phyloP scores from a whole-genome alignment of 192 early-diverging fungal species.

The Coemansia sp. region DNA sequence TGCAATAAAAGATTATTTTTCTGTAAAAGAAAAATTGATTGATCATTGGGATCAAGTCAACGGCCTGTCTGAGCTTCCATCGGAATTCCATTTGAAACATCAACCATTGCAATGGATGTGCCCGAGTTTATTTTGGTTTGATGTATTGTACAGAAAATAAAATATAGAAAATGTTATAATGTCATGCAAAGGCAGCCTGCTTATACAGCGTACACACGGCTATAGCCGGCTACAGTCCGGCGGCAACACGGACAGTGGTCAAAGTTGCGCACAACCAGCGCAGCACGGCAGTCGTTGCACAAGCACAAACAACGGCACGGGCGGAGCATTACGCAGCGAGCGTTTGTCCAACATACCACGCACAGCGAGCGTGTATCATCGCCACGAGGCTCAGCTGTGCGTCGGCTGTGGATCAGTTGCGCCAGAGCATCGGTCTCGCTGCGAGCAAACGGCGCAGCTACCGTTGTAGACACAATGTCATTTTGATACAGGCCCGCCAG shows the following conservation, averaged over 20 bases:
- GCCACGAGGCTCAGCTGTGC: slow-evolving; percentile 7
- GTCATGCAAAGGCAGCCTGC: background rate
- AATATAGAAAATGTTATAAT: too few relatives aligned
- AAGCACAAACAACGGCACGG: slow-evolving; percentile 52
- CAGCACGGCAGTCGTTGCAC: slow-evolving; percentile 48
- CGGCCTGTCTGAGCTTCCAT: too few relatives aligned
- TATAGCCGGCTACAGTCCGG: slow-evolving; percentile 38
- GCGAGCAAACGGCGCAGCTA: slow-evolving; percentile 26
- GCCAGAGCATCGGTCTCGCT: slow-evolving; percentile 33
- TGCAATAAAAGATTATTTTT: background rate
- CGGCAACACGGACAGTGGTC: slow-evolving; percentile 55
- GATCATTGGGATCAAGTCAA: too few relatives aligned
- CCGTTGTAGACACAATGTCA: background rate
- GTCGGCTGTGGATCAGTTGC: slow-evolving; percentile 43
- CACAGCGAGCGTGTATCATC: slow-evolving; percentile 29
- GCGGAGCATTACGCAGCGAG: slow-evolving; percentile 49
- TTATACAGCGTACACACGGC: slow-evolving; percentile 50
- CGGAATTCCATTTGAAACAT: too few relatives aligned
- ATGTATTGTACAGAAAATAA: too few relatives aligned
- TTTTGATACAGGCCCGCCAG: background rate
- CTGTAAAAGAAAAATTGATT: background rate
- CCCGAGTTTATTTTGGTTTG: too few relatives aligned
- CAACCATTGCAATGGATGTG: too few relatives aligned
- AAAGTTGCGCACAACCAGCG: slow-evolving; percentile 44
- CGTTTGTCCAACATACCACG: slow-evolving; percentile 43